Evolutionary conservation across 352 stramenopile species (phyloP).

Genomic region (Phytopythium kandeliae): DNA sequence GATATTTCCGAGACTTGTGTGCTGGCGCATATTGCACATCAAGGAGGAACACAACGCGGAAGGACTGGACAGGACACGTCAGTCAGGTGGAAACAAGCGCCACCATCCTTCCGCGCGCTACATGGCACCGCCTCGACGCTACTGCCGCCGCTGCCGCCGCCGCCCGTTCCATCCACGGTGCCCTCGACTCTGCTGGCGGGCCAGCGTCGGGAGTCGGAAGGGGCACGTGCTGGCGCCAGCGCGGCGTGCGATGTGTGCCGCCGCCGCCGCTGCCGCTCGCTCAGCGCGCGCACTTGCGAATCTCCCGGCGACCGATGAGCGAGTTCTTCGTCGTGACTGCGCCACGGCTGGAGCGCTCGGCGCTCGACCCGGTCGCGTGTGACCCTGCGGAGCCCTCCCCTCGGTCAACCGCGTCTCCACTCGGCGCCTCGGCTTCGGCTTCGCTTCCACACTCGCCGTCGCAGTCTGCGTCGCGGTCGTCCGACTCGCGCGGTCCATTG

Average conservation of each 20-base stretch:
- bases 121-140: neutral
- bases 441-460: neutral
- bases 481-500: conserved; percentile 1
- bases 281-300: neutral
- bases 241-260: neutral
- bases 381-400: neutral
- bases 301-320: conserved; percentile 1
- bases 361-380: neutral
- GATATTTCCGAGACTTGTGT: neutral
- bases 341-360: neutral
- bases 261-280: neutral
- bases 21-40: neutral
- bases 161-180: no score
- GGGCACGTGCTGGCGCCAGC: neutral
- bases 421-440: neutral
- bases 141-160: neutral
- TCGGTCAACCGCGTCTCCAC: neutral
- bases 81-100: no score
- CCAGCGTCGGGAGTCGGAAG: no score
- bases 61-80: no score
- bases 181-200: no score
- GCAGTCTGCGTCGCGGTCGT: neutral
- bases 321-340: conserved; percentile 7
- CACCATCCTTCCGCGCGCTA: no score
- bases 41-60: no score